A percentile compares a stretch with the other conserved stretches of the same genome.
Evolutionary conservation across 768 basidiomycete species (phyloP).

Genomic region (Gymnopilus dilepis): DNA sequence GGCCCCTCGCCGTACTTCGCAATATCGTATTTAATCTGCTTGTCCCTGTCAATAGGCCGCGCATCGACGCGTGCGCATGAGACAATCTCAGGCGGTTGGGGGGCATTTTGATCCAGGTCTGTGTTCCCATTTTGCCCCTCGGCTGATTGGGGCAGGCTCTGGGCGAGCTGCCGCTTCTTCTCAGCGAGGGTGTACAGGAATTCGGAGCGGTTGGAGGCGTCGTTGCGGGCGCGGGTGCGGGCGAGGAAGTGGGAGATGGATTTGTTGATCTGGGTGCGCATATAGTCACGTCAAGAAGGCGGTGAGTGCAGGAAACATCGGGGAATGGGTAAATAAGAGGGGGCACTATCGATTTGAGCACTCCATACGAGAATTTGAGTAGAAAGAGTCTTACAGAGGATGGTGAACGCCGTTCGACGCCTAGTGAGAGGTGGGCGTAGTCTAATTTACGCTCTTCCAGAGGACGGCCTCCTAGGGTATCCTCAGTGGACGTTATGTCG

Average conservation of each 20-base stretch:
- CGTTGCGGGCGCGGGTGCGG: slow-evolving; percentile 70
- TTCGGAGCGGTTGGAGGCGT: slow-evolving; percentile 77
- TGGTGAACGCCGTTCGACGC: slow-evolving; percentile 54
- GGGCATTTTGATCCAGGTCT: slow-evolving; percentile 15
- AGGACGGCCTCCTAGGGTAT: slow-evolving; percentile 25
- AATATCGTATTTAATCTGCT: slow-evolving; percentile 88
- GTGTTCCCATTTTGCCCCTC: too few species aligned
- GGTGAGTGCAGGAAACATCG: too few species aligned
- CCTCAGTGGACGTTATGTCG: slow-evolving; percentile 10
- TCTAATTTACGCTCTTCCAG: slow-evolving; percentile 75
- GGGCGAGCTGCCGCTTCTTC: slow-evolving; percentile 51
- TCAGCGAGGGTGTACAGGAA: slow-evolving; percentile 67
- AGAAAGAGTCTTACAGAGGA: slow-evolving; percentile 54
- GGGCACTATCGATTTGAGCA: slow-evolving; percentile 19
- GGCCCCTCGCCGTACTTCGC: slow-evolving; percentile 86
- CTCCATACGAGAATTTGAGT: background rate
- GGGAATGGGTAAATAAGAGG: background rate
- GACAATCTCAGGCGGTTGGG: slow-evolving; percentile 25
- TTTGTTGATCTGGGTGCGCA: slow-evolving; percentile 63
- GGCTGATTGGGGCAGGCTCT: slow-evolving; percentile 19
- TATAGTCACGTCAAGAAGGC: too few species aligned
- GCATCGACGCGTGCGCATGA: slow-evolving; percentile 82
- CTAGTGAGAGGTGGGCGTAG: slow-evolving; percentile 57
- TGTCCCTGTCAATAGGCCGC: slow-evolving; percentile 69
- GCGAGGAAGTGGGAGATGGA: slow-evolving; percentile 77